phyloP scores from a whole-genome alignment of 768 basidiomycete species.

The Leccinum rimulosum region DNA sequence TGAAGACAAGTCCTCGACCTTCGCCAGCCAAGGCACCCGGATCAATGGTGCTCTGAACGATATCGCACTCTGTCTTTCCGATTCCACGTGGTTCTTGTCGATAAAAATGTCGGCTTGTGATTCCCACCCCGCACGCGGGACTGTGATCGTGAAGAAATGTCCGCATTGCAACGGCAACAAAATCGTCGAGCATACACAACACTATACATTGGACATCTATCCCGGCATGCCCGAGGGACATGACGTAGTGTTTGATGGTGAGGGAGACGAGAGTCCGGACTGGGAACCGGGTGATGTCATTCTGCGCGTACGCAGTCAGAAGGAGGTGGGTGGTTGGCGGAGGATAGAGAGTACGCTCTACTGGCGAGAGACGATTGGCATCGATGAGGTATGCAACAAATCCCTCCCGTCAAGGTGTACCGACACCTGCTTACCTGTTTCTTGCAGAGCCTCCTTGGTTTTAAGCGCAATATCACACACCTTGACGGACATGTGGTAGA shows the following conservation, averaged over 20 bases:
- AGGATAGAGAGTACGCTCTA: slow-evolving; percentile 90
- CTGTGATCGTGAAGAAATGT: slow-evolving; percentile 72
- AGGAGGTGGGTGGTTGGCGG: slow-evolving; percentile 76
- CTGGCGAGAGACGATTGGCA: slow-evolving; percentile 86
- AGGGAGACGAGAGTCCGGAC: slow-evolving; percentile 93
- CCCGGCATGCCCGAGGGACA: slow-evolving; percentile 91
- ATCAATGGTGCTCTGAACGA: no score
- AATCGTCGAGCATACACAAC: slow-evolving; percentile 75
- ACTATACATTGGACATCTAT: slow-evolving; percentile 81
- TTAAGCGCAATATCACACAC: slow-evolving; percentile 87
- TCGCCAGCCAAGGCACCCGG: no score
- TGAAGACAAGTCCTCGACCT: no score
- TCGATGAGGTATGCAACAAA: slow-evolving; percentile 65
- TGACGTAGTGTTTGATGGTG: slow-evolving; percentile 93
- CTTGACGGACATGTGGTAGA: slow-evolving; percentile 82
- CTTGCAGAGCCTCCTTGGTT: slow-evolving; percentile 91
- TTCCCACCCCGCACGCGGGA: slow-evolving; percentile 47
- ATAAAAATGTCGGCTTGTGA: no score
- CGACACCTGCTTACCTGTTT: not conserved
- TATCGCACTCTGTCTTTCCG: no score
- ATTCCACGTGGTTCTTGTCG: no score
- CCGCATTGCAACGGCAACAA: slow-evolving; percentile 82
- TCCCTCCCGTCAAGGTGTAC: not conserved
- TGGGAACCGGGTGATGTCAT: slow-evolving; percentile 96
- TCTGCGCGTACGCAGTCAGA: slow-evolving; percentile 76